A percentile compares a stretch with the other conserved stretches of the same genome.
phyloP scores from a whole-genome alignment of 2,329 filamentous ascomycete genomes.

The Penicillium sumatraense region DNA sequence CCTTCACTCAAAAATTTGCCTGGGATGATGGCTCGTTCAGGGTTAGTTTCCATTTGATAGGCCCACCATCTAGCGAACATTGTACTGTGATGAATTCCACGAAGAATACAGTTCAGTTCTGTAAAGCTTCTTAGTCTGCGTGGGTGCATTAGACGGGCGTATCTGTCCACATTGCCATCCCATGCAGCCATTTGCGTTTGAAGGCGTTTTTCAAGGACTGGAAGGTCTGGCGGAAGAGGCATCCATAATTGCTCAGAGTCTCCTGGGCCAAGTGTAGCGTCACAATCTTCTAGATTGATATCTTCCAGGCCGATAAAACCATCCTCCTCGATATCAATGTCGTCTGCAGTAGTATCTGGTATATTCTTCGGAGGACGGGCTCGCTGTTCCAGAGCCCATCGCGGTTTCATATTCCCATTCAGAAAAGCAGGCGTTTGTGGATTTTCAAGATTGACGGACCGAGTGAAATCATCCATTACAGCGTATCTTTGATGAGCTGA shows the following conservation, averaged over 20 bases:
- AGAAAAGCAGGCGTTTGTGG: slow-evolving; percentile 12
- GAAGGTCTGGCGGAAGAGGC: slow-evolving; percentile 21
- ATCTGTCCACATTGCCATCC: slow-evolving; percentile 20
- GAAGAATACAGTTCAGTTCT: slow-evolving; percentile 21
- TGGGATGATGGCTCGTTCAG: slow-evolving; percentile 9
- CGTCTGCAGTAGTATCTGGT: slow-evolving; percentile 13
- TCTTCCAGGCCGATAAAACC: slow-evolving; percentile 14
- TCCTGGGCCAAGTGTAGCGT: slow-evolving; percentile 12
- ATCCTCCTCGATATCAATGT: slow-evolving; percentile 22
- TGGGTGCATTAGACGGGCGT: slow-evolving; percentile 18
- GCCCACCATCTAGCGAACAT: slow-evolving; percentile 29
- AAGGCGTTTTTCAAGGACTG: slow-evolving; percentile 13
- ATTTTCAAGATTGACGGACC: slow-evolving; percentile 14
- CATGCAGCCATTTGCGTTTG: slow-evolving; percentile 17
- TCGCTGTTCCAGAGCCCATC: slow-evolving; percentile 10
- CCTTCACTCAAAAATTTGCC: slow-evolving; percentile 11
- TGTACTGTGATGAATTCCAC: slow-evolving; percentile 26
- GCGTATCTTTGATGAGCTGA: slow-evolving; percentile 8
- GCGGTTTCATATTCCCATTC: slow-evolving; percentile 21
- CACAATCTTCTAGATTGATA: not conserved
- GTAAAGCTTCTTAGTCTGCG: slow-evolving; percentile 10
- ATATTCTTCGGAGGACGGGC: not conserved
- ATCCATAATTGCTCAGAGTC: slow-evolving; percentile 14
- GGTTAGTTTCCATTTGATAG: slow-evolving; percentile 16
- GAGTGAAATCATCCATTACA: slow-evolving; percentile 23